phyloP scores from a whole-genome alignment of 2,329 filamentous ascomycete genomes.

The Raffaelea ambrosiae region DNA sequence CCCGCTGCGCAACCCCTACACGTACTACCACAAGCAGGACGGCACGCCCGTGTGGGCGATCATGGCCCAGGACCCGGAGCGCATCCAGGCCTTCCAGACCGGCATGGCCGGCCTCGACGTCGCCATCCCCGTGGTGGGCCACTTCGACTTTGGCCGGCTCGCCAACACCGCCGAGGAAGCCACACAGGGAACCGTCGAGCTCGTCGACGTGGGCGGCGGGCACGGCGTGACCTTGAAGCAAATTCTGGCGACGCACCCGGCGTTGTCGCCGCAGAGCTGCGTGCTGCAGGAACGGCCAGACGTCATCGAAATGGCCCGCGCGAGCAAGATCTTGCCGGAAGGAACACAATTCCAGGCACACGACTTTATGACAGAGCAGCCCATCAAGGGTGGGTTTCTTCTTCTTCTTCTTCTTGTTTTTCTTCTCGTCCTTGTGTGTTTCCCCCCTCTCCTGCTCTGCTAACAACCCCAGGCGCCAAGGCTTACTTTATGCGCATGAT shows the following conservation, averaged over 20 bases:
- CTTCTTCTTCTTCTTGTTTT: too few species aligned
- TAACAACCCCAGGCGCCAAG: conserved; percentile 18
- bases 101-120: conserved; percentile 24
- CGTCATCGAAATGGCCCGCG: too few species aligned
- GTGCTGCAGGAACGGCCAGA: too few species aligned
- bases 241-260: too few species aligned
- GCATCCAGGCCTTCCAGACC: conserved; percentile 20
- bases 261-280: too few species aligned
- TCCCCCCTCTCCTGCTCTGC: neutral
- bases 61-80: conserved; percentile 22
- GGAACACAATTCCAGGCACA: too few species aligned
- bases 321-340: too few species aligned
- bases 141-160: conserved; percentile 21
- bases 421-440: too few species aligned
- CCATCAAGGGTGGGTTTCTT: conserved; percentile 21
- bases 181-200: conserved; percentile 13
- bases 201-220: conserved; percentile 24
- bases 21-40: conserved; percentile 21
- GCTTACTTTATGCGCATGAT: conserved; percentile 27
- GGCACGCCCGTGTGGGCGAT: conserved; percentile 24
- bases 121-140: too few species aligned
- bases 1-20: conserved; percentile 21
- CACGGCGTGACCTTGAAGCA: conserved; percentile 20
- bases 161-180: conserved; percentile 14
- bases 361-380: conserved; percentile 22